Conservation (phyloP, 2,329 filamentous ascomycete genomes). For the Parastagonospora avenae region DNA sequence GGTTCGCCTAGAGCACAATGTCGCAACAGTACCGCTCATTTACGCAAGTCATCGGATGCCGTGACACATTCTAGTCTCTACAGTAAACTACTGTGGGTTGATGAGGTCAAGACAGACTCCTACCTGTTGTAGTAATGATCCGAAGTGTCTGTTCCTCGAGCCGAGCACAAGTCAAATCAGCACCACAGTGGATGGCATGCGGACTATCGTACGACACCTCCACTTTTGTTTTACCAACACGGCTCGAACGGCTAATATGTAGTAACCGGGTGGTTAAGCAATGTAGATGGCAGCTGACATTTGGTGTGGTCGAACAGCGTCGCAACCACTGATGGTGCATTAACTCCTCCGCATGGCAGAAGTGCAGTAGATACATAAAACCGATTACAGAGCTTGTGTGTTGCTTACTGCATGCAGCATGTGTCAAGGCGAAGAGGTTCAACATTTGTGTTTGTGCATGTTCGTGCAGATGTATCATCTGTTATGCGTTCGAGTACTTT, state of each 20-base stretch:
- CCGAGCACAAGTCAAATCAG: not conserved
- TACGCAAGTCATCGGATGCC: slow-evolving; percentile 4
- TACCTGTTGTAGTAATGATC: slow-evolving; percentile 4
- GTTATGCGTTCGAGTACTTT: too few species aligned
- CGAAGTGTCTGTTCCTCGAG: not conserved
- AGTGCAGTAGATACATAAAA: too few species aligned
- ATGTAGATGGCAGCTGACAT: not conserved
- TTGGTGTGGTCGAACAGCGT: not conserved
- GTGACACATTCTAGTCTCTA: slow-evolving; percentile 3
- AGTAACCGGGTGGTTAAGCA: too few species aligned
- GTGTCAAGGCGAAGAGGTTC: too few species aligned
- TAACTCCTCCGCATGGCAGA: too few species aligned
- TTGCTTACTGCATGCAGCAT: too few species aligned
- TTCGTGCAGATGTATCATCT: too few species aligned
- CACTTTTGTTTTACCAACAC: not conserved
- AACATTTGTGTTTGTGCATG: too few species aligned
- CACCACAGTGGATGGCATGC: not conserved
- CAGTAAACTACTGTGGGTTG: not conserved
- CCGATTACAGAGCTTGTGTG: too few species aligned
- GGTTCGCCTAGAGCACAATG: slow-evolving; percentile 5
- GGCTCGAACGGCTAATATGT: too few species aligned
- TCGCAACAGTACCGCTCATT: slow-evolving; percentile 2
- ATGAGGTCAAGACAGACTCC: slow-evolving; percentile 2
- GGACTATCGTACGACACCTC: not conserved
- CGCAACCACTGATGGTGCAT: not conserved